A percentile compares a stretch with the other conserved stretches of the same genome.
These are phyloP conservation scores for Epichloe gansuensis DNA, from an alignment of 2,329 filamentous ascomycete genomes.

Conservation along the genomic window DNA sequence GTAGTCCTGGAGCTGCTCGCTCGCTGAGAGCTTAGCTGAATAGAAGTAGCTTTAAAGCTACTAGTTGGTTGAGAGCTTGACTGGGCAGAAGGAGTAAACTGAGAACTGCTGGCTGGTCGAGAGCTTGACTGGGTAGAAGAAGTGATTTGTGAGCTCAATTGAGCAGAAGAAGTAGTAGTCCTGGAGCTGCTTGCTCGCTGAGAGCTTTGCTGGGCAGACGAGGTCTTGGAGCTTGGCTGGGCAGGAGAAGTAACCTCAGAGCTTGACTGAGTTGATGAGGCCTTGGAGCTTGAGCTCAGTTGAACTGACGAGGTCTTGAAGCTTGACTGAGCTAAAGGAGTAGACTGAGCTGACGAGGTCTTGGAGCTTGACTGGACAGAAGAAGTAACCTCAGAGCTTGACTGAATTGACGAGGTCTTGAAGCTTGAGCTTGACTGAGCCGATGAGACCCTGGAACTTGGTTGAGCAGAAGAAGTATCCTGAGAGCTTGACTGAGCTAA, in stretches of 20 bases:
- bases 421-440: too few relatives aligned
- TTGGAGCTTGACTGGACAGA: rapidly evolving
- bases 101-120: not conserved
- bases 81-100: not conserved
- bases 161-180: not conserved
- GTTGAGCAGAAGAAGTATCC: too few relatives aligned
- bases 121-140: not conserved
- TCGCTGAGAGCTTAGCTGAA: not conserved
- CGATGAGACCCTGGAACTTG: too few relatives aligned
- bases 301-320: too few relatives aligned
- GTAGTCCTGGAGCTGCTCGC: not conserved
- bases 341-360: too few relatives aligned
- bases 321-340: too few relatives aligned
- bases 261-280: not conserved
- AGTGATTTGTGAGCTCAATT: too few relatives aligned
- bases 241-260: not conserved
- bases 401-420: too few relatives aligned
- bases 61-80: not conserved
- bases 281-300: not conserved
- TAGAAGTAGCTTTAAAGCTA: not conserved
- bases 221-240: not conserved
- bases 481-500: too few relatives aligned
- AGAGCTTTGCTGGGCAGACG: not conserved
- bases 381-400: too few relatives aligned
- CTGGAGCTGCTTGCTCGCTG: not conserved